Evolutionary conservation across 768 basidiomycete genomes (phyloP), one percentile per base, ranked within the genome.

Genomic region (Trametes meyenii): DNA sequence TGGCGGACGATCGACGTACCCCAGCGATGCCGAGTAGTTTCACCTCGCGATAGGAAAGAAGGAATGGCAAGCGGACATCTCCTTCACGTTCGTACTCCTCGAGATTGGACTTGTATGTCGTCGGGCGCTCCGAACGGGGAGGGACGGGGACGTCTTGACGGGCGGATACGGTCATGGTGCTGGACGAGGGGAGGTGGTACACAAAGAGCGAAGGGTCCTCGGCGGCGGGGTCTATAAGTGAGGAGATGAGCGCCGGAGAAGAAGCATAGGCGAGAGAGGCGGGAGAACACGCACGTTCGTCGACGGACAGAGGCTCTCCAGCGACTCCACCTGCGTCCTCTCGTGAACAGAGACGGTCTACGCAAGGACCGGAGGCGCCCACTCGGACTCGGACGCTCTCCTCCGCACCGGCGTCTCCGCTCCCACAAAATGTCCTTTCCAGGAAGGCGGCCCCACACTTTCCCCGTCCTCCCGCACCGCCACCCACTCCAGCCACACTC

Each of bases 11-110:
- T 14, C 7, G 3, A 75, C 82, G 64, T 60, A 86, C 85, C 8
- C 85, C 87, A 54, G 85, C 79, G 59, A 88, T 86, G 39, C 81
- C 77, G 29, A 88, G 73, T 42, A 89, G 69, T 71, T 88, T 88
- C 54, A 86, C 40, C 71, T 88, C 86, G 7, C 82, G 69, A 16
- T 60, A 62, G 2, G 76, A 77, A 29, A 83, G 73, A 24, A 74
- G 21, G 63, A 71, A 83, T 0, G 82, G 75, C 7, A 77, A 77
- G 17, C 70, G 69, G 29, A 65, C 67, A 33, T 72, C 70, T 2
- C 66, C 69, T 29, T 72, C 71, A 38, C 66, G 59, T 62, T 78
- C 74, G 65, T 70, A 72, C 42, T 76, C 75, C 56, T 76, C 74
- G 17, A 72, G 69, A 8, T 66, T 63, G 6, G 69, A 65, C 60